Evolutionary conservation across 495 filamentous ascomycete species (phyloP).

Genomic region (Aspergillus ellipticus): DNA sequence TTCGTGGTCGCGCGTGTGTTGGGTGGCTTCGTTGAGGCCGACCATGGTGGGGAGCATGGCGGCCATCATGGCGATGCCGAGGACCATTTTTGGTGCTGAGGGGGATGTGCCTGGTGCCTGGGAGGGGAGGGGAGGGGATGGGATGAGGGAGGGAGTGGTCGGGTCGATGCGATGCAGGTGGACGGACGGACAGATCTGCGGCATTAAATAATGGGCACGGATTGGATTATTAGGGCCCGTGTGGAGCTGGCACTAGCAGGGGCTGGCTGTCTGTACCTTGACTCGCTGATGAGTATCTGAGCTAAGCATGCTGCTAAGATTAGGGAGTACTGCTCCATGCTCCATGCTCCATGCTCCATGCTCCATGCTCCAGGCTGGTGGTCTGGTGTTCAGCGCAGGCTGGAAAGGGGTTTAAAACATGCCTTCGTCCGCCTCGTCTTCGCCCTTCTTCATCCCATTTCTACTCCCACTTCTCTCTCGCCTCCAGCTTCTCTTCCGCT

Average conservation of each 20-base stretch:
- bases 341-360: too few relatives aligned
- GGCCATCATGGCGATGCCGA: slow-evolving; percentile 28
- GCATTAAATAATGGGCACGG: neutral
- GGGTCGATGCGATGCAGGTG: neutral
- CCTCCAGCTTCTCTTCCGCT: neutral
- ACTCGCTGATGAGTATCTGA: too few relatives aligned
- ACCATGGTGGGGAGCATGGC: slow-evolving; percentile 31
- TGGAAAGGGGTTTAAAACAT: neutral
- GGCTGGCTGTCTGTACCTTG: too few relatives aligned
- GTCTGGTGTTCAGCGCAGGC: too few relatives aligned
- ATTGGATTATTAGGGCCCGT: neutral
- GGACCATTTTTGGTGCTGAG: slow-evolving; percentile 19
- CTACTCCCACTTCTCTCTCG: neutral
- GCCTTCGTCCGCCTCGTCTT: neutral
- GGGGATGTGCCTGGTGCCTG: neutral
- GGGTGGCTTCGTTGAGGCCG: slow-evolving; percentile 25
- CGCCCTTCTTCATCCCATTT: neutral
- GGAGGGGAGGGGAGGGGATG: neutral
- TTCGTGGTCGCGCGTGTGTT: slow-evolving; percentile 21
- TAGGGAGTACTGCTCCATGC: neutral
- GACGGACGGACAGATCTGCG: neutral
- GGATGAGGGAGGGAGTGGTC: too few relatives aligned
- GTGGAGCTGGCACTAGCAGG: neutral
- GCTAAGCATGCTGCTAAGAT: neutral
- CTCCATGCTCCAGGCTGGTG: too few relatives aligned